These are phyloP conservation scores for Amanita rimosa DNA, from an alignment of 768 basidiomycete species.

Conservation along the genomic window DNA sequence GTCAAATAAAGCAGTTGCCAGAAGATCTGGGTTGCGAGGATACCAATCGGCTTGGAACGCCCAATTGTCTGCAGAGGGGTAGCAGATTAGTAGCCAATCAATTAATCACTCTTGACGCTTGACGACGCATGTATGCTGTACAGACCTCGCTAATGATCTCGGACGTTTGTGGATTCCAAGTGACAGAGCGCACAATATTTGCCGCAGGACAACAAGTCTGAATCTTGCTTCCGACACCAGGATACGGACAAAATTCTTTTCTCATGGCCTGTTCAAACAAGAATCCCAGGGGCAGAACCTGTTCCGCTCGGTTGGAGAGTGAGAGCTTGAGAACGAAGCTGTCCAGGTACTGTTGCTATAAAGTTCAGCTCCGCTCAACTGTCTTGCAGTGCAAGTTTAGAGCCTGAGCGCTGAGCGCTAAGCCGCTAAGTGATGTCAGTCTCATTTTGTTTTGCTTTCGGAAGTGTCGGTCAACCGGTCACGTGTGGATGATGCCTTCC, in stretches of 20 bases:
- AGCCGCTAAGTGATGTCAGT: too few species aligned
- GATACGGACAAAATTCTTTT: slow-evolving; percentile 92
- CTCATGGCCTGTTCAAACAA: slow-evolving; percentile 89
- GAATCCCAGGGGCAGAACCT: too few species aligned
- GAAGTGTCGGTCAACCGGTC: too few species aligned
- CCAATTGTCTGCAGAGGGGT: slow-evolving; percentile 85
- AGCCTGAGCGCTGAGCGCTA: too few species aligned
- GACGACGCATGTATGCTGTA: slow-evolving; percentile 19
- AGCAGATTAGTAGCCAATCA: slow-evolving; percentile 1
- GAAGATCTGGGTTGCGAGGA: slow-evolving; percentile 76
- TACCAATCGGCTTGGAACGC: slow-evolving; percentile 97
- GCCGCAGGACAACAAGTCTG: slow-evolving; percentile 88
- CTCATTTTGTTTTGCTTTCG: too few species aligned
- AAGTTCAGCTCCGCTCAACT: too few species aligned
- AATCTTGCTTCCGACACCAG: slow-evolving; percentile 95
- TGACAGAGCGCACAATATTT: slow-evolving; percentile 90
- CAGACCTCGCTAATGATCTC: slow-evolving; percentile 93
- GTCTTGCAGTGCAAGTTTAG: too few species aligned
- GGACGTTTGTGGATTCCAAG: slow-evolving; percentile 91
- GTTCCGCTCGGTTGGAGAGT: too few species aligned
- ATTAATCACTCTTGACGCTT: too few species aligned
- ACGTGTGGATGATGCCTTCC: too few species aligned
- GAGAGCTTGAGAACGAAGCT: too few species aligned
- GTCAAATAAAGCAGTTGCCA: slow-evolving; percentile 92
- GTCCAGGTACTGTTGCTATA: too few species aligned